These are phyloP conservation scores for Huntiella savannae DNA, from an alignment of 2,329 filamentous ascomycete species.

Conservation along the genomic window DNA sequence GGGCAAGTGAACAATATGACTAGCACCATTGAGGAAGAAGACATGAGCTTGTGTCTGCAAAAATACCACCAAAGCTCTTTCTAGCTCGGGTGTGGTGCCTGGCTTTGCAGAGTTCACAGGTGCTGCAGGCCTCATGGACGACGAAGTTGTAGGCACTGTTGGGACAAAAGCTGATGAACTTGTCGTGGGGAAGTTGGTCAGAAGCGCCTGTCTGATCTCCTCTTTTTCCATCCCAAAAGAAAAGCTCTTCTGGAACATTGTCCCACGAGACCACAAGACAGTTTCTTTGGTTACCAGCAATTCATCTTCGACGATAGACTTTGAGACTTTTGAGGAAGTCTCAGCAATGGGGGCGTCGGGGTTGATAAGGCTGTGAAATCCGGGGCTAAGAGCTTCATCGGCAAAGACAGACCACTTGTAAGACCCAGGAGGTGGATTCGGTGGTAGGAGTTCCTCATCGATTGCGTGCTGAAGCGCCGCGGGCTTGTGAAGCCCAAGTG, in stretches of 20 bases:
- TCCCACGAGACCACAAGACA: conserved; percentile 79
- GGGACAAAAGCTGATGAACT: neutral
- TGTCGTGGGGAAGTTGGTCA: conserved; percentile 53
- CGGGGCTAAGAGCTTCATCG: conserved; percentile 11
- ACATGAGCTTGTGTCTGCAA: conserved; percentile 85
- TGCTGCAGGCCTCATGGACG: neutral
- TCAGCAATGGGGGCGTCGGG: neutral
- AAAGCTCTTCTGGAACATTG: conserved; percentile 68
- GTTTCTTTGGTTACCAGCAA: conserved; percentile 54
- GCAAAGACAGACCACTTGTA: conserved; percentile 56
- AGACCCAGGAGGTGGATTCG: conserved; percentile 41
- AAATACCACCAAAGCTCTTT: conserved; percentile 66
- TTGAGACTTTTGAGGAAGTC: conserved; percentile 19
- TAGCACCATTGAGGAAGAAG: conserved; percentile 74
- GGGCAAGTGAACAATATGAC: conserved; percentile 77
- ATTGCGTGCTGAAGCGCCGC: conserved; percentile 68
- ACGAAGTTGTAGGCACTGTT: neutral
- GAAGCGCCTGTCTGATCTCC: conserved; percentile 62
- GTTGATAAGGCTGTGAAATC: neutral
- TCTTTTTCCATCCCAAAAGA: conserved; percentile 77
- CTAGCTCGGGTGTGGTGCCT: neutral
- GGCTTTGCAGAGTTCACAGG: conserved; percentile 4
- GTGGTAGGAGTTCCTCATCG: conserved; percentile 55
- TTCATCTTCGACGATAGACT: conserved; percentile 48
- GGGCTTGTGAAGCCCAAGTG: conserved; percentile 78